Base-by-base conservation (phyloP, 208 protist species). In the Angomonas deanei region DNA sequence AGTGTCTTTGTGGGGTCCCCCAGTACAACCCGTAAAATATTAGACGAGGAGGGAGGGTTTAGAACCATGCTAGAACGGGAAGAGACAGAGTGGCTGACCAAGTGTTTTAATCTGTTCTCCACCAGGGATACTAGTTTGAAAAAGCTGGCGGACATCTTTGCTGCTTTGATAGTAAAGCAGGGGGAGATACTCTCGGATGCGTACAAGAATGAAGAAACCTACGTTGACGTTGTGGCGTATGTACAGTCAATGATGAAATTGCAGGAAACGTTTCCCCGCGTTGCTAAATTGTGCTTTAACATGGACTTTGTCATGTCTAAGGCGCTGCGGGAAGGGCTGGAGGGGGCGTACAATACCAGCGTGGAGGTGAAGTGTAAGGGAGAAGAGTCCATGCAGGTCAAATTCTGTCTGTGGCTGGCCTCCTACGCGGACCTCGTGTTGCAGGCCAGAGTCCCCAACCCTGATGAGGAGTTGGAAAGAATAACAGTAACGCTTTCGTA, bases 381-480 rank as follows among this genome's bases (percentile, higher is more conserved):
- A 1, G 53, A 30, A 59, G 24, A 19, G 15, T n/a, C 19, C 17
- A 17, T 42, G 3, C 6, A 42, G 15, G 31, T 59, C 53, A 59
- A 59, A 24, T 83, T 92, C 48, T 89, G 77, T 38, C 84, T 94
- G 66, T 81, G 86, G 60, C 80, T 96, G 1, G 80, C 88, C 0
- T 73, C 77, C 54, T 94, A 93, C 68, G 59, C 83, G 5, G 86
- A 96, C 69, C 64, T 72, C 23, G 63, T 92, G 28, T 61, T 96
- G 52, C 80, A 91, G 46, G 65, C 79, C 30, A 76, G 65, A 33
- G 59, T 54, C 28, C 67, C 63, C 11, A 38, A 66, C 1, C 34
- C 73, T 36, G 64, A 81, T 33, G 76, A 66, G 17, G 74, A 88
- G 48, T 68, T 94, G 36, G 80, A 94, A 6, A 55, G 68, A 32